Base-by-base conservation (phyloP, 176 grass and related monocot genomes). In the Hyparrhenia diplandra region DNA sequence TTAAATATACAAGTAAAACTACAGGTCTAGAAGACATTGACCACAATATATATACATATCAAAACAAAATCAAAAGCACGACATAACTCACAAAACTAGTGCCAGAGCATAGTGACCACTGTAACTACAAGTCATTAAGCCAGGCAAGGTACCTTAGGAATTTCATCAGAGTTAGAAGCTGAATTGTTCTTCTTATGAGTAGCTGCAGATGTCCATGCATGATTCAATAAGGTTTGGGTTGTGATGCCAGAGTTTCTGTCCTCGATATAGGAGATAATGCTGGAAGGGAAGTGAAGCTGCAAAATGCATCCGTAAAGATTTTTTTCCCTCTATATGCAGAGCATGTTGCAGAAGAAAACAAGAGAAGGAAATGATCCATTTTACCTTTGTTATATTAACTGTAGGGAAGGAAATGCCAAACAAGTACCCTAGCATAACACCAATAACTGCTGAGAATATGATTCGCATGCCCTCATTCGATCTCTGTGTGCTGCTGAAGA, bases 191-290 rank as follows among this genome's bases (percentile, higher is more conserved):
- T 91, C 46, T 92, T 92, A 59, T 78, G 89, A 82, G 46, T 93
- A 82, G 92, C 94, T 42, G 91, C 87, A 61, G 91, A 94, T 10
- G 85, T 78, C 91, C 82, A 94, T 41, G 94, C 91, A 64, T 94
- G 94, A 68, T 94, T 92, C 78, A 97, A 61, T 54, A 94, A 84
- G 67, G 91, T 94, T 74, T 97, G 94, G n/a, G 87, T 97, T 86
- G 89, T 94, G 67, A 97, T 82, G 71, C 94, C 94, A 75, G 91
- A 94, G 71, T 97, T 88, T 84, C 83, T 90, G 69, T 97, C 91
- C 86, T 94, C 91, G 72, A 88, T 90, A 58, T 92, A 97, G 42
- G 94, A 94, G 57, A 97, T 86, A 71, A 94, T 94, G 78, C 87
- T 90, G 59, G 91, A 94, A 85, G 91, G 89, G 51, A 94, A 87